These are phyloP conservation scores for Phytophthora cactorum DNA, from an alignment of 352 stramenopile species.

Conservation along the genomic window DNA sequence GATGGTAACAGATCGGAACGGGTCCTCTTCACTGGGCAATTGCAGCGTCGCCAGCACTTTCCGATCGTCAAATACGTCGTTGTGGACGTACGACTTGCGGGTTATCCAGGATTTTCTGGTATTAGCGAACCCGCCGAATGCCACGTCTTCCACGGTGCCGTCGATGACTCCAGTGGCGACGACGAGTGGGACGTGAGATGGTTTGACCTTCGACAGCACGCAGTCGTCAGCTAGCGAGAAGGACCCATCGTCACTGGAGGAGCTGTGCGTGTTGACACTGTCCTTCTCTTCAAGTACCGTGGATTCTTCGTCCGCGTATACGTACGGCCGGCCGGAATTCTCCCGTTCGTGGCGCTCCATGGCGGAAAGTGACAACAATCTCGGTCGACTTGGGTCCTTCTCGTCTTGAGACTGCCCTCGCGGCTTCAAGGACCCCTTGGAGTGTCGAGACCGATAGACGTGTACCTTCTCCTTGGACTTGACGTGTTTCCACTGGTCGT, in stretches of 20 bases:
- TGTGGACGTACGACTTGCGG: constrained; percentile 43
- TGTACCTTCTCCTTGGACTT: constrained; percentile 61
- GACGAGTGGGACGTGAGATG: constrained; percentile 36
- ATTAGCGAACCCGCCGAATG: constrained; percentile 37
- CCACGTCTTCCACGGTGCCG: constrained; percentile 46
- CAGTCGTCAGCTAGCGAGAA: constrained; percentile 33
- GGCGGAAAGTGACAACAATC: constrained; percentile 46
- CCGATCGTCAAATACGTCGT: constrained; percentile 41
- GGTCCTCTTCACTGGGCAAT: constrained; percentile 39
- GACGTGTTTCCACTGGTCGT: constrained; percentile 59
- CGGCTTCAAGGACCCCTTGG: constrained; percentile 10
- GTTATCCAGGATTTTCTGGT: constrained; percentile 31
- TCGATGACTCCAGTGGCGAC: constrained; percentile 39
- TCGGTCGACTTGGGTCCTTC: constrained; percentile 44
- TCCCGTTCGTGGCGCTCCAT: constrained; percentile 38
- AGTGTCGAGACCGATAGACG: constrained; percentile 57
- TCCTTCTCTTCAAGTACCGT: constrained; percentile 14
- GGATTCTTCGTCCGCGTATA: constrained; percentile 26
- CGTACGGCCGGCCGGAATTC: constrained; percentile 26
- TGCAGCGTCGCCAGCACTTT: constrained; percentile 46
- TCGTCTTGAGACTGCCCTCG: constrained; percentile 25
- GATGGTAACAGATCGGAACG: constrained; percentile 48
- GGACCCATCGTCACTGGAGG: constrained; percentile 38
- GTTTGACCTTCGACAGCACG: constrained; percentile 30
- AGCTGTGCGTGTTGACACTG: constrained; percentile 41